Evolutionary conservation across 176 grass and related monocot species (phyloP), one percentile per base, ranked within the genome.

Genomic region (Ampelocalamus luodianensis): DNA sequence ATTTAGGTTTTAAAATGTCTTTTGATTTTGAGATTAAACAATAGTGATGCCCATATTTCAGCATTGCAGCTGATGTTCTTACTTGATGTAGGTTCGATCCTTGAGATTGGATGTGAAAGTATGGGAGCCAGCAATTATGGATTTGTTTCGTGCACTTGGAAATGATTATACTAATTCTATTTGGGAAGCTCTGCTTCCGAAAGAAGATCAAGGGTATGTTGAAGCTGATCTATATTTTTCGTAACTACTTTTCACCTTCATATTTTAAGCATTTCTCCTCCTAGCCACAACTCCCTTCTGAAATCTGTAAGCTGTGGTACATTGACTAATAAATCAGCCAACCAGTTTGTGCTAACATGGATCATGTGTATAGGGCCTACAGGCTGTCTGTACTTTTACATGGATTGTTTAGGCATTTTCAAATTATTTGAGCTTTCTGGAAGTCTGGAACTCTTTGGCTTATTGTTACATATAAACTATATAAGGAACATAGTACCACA

Each of bases 51-150:
- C 39, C 26, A 68, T 48, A 66, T 74, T 73, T 85, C 29, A 80
- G 17, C 8, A 73, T 55, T 38, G 0, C 46, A 50, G 38, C 24
- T 86, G 53, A 78, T 72, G 40, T 42, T 87, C 50, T 72, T 87
- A 86, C 70, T 87, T 63, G 66, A 51, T 94, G 70, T 81, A 98
- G 96, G 96, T 98, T 82, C 92, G 93, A 51, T 98, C 96, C 26
- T 79, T 98, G 49, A 90, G 92, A 82, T 64, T 98, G 81, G 96
- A 98, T 89, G 91, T 98, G 61, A 98, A 95, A 86, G 87, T 98
- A 56, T 98, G 96, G 96, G 96, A 93, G 66, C 96, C 93, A 72
- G 85, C 88, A 78, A 88, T 98, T 45, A 78, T 93, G 77, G 93
- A 98, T 81, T 88, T 98, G 53, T 98, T 95, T 76, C 85, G 42